Conservation (phyloP, 192 early-diverging fungal genomes). For the Geranomyces variabilis region DNA sequence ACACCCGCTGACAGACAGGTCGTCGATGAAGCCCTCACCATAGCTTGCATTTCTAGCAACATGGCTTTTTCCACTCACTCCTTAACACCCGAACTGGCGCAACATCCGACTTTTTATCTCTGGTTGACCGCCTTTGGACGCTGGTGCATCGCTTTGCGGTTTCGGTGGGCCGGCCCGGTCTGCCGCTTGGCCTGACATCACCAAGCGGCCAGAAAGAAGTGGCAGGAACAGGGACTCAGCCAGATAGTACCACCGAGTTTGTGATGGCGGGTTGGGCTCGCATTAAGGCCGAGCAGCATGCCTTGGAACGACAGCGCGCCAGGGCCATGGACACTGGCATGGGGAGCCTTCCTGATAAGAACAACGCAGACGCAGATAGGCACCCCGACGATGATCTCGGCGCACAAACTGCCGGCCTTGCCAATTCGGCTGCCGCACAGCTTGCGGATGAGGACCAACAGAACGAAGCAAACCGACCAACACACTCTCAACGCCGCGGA, state of each 20-base stretch:
- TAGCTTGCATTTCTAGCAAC: conserved; percentile 17
- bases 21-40: not conserved
- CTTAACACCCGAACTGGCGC: conserved; percentile 39
- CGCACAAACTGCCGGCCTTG: not conserved
- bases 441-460: conserved; percentile 2
- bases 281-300: conserved; percentile 53
- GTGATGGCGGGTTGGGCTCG: conserved; percentile 52
- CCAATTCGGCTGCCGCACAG: not conserved
- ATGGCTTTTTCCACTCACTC: conserved; percentile 51
- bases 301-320: conserved; percentile 34
- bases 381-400: not conserved
- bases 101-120: conserved; percentile 43
- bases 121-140: conserved; percentile 52
- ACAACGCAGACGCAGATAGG: not conserved
- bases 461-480: conserved; percentile 12
- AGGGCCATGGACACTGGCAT: conserved; percentile 24
- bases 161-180: not conserved
- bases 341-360: conserved; percentile 9
- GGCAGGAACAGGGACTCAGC: not conserved
- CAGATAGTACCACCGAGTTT: conserved; percentile 50
- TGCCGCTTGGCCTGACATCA: not conserved
- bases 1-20: not conserved
- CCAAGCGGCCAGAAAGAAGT: conserved; percentile 8
- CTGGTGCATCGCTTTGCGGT: conserved; percentile 38
- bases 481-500: conserved; percentile 5